Evolutionary conservation across 2,329 filamentous ascomycete species (phyloP).

Genomic region (Teratosphaeria viscida): DNA sequence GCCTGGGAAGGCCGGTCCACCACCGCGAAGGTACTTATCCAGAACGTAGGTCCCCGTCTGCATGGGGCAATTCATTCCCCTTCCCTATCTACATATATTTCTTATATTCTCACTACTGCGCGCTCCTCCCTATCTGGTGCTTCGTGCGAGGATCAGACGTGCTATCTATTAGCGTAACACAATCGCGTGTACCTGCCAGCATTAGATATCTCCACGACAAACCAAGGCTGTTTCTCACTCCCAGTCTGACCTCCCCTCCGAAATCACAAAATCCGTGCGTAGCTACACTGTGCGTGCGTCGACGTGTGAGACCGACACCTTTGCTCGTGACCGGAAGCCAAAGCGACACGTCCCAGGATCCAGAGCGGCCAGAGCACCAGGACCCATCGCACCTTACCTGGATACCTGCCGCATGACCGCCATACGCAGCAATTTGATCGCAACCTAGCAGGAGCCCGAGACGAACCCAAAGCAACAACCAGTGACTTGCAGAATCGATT

Average conservation of each 20-base stretch:
- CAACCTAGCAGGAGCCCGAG: too few relatives aligned
- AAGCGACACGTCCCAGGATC: background rate
- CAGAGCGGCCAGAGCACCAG: background rate
- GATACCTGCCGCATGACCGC: background rate
- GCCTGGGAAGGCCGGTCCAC: background rate
- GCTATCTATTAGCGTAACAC: background rate
- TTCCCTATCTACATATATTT: background rate
- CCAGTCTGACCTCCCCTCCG: background rate
- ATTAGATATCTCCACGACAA: background rate
- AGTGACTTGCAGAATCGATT: background rate
- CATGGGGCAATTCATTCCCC: background rate
- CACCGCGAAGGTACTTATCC: background rate
- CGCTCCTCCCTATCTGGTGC: background rate
- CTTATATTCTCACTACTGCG: background rate
- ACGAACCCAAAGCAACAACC: background rate
- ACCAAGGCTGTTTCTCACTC: background rate
- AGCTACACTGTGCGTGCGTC: background rate
- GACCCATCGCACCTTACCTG: background rate
- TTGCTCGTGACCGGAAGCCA: background rate
- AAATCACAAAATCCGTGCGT: background rate
- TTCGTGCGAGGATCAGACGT: background rate
- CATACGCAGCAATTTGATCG: background rate
- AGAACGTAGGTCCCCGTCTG: background rate
- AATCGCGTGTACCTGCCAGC: background rate
- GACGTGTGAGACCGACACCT: background rate